Evolutionary conservation across 2,329 filamentous ascomycete genomes (phyloP).

Genomic region (Pezicula radicicola): DNA sequence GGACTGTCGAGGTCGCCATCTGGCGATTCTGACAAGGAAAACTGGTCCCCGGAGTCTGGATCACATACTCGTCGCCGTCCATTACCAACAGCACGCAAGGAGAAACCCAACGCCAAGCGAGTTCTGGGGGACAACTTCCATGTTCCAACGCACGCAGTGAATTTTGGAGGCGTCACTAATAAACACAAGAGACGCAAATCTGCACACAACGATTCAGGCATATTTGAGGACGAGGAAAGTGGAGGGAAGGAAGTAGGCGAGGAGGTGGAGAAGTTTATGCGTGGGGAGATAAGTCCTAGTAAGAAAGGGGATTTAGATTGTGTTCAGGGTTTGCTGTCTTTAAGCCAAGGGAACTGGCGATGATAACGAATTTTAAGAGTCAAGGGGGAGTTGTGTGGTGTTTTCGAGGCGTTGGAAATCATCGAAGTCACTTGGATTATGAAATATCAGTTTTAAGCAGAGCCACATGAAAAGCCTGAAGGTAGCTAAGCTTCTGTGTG

Average conservation of each 20-base stretch:
- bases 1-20: conserved; percentile 44
- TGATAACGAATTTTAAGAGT: conserved; percentile 8
- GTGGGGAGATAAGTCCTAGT: conserved; percentile 60
- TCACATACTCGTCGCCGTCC: conserved; percentile 32
- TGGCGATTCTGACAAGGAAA: conserved; percentile 92
- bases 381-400: background rate
- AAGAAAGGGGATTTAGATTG: conserved; percentile 84
- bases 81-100: conserved; percentile 25
- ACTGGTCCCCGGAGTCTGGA: conserved; percentile 64
- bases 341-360: conserved; percentile 91
- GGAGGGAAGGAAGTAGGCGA: conserved; percentile 36
- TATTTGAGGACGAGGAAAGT: conserved; percentile 49
- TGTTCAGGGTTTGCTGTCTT: conserved; percentile 80
- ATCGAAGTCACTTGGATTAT: no score
- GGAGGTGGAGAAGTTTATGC: conserved; percentile 75
- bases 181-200: conserved; percentile 18
- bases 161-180: conserved; percentile 16
- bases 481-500: no score
- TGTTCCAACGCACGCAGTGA: conserved; percentile 18
- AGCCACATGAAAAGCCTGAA: no score
- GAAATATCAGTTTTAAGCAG: no score
- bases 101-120: conserved; percentile 10
- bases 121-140: conserved; percentile 25
- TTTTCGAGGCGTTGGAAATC: background rate
- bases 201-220: conserved; percentile 33